Conservation (phyloP, 129 eudicot species). For the Rutidosis leptorrhynchoides region DNA sequence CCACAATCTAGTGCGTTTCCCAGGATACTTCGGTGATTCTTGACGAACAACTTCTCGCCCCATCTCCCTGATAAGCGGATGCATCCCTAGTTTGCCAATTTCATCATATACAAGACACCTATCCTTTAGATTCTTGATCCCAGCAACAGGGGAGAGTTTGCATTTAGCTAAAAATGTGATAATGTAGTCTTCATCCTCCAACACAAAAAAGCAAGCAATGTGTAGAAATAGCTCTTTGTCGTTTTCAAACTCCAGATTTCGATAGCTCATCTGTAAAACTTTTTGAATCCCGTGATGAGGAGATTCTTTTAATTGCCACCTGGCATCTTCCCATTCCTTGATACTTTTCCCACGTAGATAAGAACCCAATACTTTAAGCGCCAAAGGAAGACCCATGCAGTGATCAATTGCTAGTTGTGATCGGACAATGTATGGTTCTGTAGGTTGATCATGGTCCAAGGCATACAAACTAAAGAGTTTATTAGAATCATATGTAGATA, state of each 20-base stretch:
- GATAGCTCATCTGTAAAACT: slow-evolving; percentile 21
- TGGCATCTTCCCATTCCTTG: slow-evolving; percentile 25
- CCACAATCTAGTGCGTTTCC: slow-evolving; percentile 32
- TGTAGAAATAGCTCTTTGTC: slow-evolving; percentile 20
- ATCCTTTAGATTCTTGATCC: slow-evolving; percentile 22
- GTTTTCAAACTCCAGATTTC: slow-evolving; percentile 9
- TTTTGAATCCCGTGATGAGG: slow-evolving; percentile 10
- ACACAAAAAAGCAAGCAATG: slow-evolving; percentile 30
- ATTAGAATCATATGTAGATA: slow-evolving; percentile 4
- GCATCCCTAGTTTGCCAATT: slow-evolving; percentile 12
- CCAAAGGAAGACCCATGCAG: slow-evolving; percentile 43
- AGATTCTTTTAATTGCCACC: slow-evolving; percentile 14
- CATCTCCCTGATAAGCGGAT: slow-evolving; percentile 28
- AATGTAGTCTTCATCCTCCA: slow-evolving; percentile 23
- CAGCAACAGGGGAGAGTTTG: not conserved
- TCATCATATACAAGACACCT: slow-evolving; percentile 1
- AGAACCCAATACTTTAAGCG: slow-evolving; percentile 27
- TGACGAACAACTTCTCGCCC: slow-evolving; percentile 27
- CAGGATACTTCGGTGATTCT: slow-evolving; percentile 26
- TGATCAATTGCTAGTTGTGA: not conserved
- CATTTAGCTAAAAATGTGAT: slow-evolving; percentile 2
- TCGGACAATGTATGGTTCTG: slow-evolving; percentile 11
- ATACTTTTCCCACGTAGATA: slow-evolving; percentile 2
- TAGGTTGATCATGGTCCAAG: slow-evolving; percentile 24
- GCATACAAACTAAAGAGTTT: slow-evolving; percentile 43